Conservation (phyloP, 176 grass and related monocot species). For the Aechmea fasciata region DNA sequence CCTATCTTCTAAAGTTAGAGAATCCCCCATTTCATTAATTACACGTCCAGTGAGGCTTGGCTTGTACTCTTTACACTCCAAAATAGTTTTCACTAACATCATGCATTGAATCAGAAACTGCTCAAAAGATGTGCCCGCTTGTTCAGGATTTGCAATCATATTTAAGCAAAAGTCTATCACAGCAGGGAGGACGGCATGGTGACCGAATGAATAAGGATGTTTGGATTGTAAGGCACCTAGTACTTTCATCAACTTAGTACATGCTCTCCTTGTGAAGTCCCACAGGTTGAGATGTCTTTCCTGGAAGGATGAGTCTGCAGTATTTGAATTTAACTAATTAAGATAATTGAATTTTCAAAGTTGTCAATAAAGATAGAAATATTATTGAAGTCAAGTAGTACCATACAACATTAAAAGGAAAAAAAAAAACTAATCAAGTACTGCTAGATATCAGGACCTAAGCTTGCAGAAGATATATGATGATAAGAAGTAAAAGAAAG, state of each 20-base stretch:
- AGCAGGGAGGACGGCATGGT: conserved; percentile 61
- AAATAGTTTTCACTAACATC: conserved; percentile 76
- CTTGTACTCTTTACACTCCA: conserved; percentile 97
- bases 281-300: conserved; percentile 68
- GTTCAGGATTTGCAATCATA: conserved; percentile 81
- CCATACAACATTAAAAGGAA: conserved; percentile 9
- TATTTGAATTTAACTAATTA: not conserved
- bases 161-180: conserved; percentile 75
- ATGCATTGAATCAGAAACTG: conserved; percentile 94
- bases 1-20: conserved; percentile 70
- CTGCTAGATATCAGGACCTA: too few relatives aligned
- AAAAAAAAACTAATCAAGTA: not conserved
- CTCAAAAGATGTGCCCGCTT: conserved; percentile 55
- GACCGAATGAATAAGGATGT: conserved; percentile 89
- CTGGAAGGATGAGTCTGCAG: conserved; percentile 62
- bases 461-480: too few relatives aligned
- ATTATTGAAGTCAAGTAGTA: not conserved
- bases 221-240: conserved; percentile 61
- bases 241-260: conserved; percentile 91
- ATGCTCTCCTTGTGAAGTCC: conserved; percentile 79
- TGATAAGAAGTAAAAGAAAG: not conserved
- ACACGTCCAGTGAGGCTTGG: conserved; percentile 63
- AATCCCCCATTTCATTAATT: conserved; percentile 39
- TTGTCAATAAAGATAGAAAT: not conserved
- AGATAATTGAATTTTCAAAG: not conserved